Base-by-base conservation (phyloP, 176 grass and related monocot genomes). In the Oropetium thomaeum region DNA sequence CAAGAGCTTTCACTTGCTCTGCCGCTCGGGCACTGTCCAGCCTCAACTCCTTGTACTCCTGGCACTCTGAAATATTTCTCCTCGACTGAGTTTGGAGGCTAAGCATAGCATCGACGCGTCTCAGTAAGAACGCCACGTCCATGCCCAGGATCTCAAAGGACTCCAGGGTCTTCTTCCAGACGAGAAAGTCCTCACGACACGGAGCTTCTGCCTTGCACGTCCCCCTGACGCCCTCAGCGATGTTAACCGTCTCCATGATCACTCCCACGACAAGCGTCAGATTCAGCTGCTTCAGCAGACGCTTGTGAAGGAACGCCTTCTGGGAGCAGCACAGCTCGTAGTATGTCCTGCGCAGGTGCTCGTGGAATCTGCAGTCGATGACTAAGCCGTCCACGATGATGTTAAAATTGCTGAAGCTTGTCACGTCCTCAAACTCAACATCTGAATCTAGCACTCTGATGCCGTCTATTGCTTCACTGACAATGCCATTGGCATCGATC, bases 161-260 rank as follows among this genome's bases (percentile, higher is more conserved):
- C 48, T 87, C 48, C 49, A 87, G 59, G 19, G 79, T 82, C 66
- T 66, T 87, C 79, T 72, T 87, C 85, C 85, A 87, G 13, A 82
- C 10, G 19, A 77, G 30, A 5, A 87, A 35, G 79, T 82, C 72
- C 38, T 66, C 30, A 1, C 0, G 8, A 29, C 34, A 70, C 34
- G 65, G 71, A 31, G 45, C 2, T 1, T 23, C 27, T 0, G 1
- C 48, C 39, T 58, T 48, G 58, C 73, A 82, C 6, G 79, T 79
- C 59, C 39, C 85, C 59, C 39, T 76, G 67, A 87, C 72, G 4
- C 66, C 85, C 58, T 77, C 67, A 0, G 79, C 73, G 0, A 87
- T 77, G 66, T 47, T 77, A 72, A 77, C 32, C 0, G 79, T 87
- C 85, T 87, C 85, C 73, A 65, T 77, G 48, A 87, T 87, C 66